Base-by-base conservation (phyloP, 208 protist genomes). In the Crithidia sp. region DNA sequence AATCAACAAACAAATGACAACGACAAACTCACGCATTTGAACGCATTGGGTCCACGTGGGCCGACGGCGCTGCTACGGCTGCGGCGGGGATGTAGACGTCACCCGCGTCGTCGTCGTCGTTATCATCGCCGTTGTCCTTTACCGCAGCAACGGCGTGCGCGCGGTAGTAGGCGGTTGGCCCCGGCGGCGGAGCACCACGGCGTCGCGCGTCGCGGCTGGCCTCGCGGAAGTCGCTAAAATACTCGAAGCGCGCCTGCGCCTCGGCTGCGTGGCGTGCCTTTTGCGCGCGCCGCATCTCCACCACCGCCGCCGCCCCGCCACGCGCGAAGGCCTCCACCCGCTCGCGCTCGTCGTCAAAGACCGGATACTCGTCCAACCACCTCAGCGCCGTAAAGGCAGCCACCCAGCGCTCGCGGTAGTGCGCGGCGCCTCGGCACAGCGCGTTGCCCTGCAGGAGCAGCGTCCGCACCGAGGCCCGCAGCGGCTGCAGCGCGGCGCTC, bases 401-500 rank as follows among this genome's bases (percentile, higher is more conserved):
- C 62, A 98, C 94, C 14, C 95, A 44, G 5, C 54, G 74, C 71
- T 97, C 97, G 52, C 97, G 87, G 74, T 98, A 97, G n/a, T 82
- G 66, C 43, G 50, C 69, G 39, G 89, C 74, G 7, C 41, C 56
- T 16, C 74, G 71, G 43, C 86, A 73, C 47, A 96, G 61, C 4
- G 19, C 76, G 74, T 98, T 98, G 37, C 95, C 95, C 6, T 85
- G 70, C 41, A 98, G 77, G 49, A 94, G 74, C 17, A 96, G 80
- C 5, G 93, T 96, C 14, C 84, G 83, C 28, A 99, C 71, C 17
- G 39, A 79, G 9, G 41, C 14, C n/a, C 64, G 60, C 65, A 79
- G 74, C 41, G 86, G 37, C 6, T 57, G 36, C 17, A 79, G 54
- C 0, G 43, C 17, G 17, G 19, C 86, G 28, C 19, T 79, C n/a